phyloP scores from a whole-genome alignment of 2,329 filamentous ascomycete genomes.

The Aspergillus udagawae region DNA sequence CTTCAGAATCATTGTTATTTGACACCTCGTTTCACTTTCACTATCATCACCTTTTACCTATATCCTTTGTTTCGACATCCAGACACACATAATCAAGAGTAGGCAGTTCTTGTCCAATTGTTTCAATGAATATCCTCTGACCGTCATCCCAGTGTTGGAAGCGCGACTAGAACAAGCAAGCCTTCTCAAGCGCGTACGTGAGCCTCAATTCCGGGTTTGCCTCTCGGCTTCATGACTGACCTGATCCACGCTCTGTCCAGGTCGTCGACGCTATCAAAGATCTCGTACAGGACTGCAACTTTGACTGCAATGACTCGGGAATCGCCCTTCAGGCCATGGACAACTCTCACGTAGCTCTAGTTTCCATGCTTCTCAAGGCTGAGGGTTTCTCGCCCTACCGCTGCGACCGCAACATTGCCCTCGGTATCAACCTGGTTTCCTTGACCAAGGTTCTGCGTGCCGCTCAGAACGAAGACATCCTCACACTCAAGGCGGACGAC shows the following conservation, averaged over 20 bases:
- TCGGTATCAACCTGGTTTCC: constrained; percentile 94
- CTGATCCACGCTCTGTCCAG: constrained; percentile 43
- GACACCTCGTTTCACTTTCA: neutral
- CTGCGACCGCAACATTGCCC: constrained; percentile 97
- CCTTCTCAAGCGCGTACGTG: constrained; percentile 84
- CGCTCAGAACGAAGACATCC: constrained; percentile 87
- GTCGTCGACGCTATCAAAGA: constrained; percentile 99
- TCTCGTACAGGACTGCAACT: constrained; percentile 99
- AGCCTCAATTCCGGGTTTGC: neutral
- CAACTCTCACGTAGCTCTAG: constrained; percentile 97
- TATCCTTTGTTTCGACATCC: neutral
- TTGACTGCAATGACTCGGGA: constrained; percentile 99
- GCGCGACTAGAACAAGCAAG: constrained; percentile 92
- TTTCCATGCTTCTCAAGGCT: constrained; percentile 97
- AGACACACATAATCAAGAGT: constrained; percentile 26
- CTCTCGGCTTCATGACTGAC: neutral
- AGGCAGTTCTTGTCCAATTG: constrained; percentile 10
- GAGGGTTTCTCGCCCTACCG: constrained; percentile 93
- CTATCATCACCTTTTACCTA: neutral
- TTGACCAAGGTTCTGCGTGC: constrained; percentile 96
- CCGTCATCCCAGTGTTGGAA: constrained; percentile 69
- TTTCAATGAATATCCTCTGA: constrained; percentile 5
- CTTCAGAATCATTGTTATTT: neutral
- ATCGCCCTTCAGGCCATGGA: constrained; percentile 99
- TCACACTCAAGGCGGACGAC: constrained; percentile 97